phyloP scores from a whole-genome alignment of 2,329 filamentous ascomycete species.

The Ramularia endophylla region DNA sequence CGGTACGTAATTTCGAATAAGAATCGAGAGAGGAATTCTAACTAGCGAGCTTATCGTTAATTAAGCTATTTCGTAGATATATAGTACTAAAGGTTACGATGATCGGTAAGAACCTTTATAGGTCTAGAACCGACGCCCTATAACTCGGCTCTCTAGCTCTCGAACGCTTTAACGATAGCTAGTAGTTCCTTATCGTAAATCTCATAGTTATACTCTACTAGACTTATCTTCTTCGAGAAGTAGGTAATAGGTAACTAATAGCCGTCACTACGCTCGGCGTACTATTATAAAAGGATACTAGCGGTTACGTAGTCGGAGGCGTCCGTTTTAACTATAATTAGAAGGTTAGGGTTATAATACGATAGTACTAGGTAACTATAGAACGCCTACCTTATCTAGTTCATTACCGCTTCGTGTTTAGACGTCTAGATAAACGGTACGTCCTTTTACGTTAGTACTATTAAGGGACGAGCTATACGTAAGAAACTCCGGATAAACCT shows the following conservation, averaged over 20 bases:
- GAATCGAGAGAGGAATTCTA: constrained; percentile 20
- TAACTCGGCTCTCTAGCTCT: constrained; percentile 24
- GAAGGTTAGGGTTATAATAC: background rate
- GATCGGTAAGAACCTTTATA: constrained; percentile 24
- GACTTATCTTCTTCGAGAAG: no score
- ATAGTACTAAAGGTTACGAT: constrained; percentile 30
- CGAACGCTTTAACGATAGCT: constrained; percentile 27
- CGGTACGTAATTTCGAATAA: constrained; percentile 26
- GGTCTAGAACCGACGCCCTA: constrained; percentile 5
- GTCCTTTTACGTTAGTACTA: no score
- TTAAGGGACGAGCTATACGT: no score
- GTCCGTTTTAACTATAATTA: constrained; percentile 2
- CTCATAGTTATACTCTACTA: no score
- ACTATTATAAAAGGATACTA: background rate
- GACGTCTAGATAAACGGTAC: no score
- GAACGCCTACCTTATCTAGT: background rate
- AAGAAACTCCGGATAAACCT: no score
- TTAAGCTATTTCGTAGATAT: constrained; percentile 28
- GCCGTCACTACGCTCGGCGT: no score
- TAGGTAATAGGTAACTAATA: no score
- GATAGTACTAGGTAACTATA: background rate
- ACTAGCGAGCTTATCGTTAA: constrained; percentile 23
- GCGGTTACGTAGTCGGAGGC: background rate
- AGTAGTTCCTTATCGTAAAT: constrained; percentile 26
- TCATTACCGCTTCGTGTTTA: no score